Conservation (phyloP, 1,139 yeast species). For the Chernovozyma sophiae-reginae region DNA sequence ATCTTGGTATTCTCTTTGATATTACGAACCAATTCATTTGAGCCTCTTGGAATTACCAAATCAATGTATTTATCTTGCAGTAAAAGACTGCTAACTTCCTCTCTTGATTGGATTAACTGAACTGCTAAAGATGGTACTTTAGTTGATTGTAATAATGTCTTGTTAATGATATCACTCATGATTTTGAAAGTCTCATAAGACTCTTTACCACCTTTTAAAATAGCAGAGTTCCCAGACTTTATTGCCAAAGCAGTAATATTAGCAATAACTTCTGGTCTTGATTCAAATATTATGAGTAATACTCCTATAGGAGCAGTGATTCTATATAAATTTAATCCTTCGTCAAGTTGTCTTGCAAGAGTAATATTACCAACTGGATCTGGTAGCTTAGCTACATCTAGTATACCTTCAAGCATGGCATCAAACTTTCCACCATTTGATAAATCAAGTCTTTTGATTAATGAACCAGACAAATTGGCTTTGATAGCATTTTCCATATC, state of each 20-base stretch:
- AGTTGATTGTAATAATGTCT: constrained; percentile 53
- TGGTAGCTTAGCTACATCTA: constrained; percentile 81
- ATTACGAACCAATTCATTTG: constrained; percentile 80
- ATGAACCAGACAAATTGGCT: constrained; percentile 57
- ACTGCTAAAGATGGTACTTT: constrained; percentile 76
- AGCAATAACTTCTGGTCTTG: constrained; percentile 98
- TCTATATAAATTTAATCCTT: constrained; percentile 74
- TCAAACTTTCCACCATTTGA: constrained; percentile 82
- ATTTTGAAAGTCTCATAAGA: constrained; percentile 78
- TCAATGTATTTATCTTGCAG: constrained; percentile 88
- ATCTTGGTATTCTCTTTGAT: constrained; percentile 87
- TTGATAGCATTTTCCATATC: constrained; percentile 71
- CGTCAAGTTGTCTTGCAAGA: constrained; percentile 79
- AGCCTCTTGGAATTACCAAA: constrained; percentile 95
- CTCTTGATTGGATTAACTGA: constrained; percentile 83
- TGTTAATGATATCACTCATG: constrained; percentile 69
- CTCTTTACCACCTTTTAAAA: constrained; percentile 96
- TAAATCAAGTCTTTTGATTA: constrained; percentile 80
- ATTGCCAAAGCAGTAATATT: constrained; percentile 93
- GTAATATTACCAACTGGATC: constrained; percentile 91
- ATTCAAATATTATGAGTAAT: constrained; percentile 85
- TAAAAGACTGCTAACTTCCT: constrained; percentile 81
- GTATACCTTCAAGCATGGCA: constrained; percentile 88
- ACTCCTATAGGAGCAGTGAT: constrained; percentile 95
- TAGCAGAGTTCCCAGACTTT: constrained; percentile 94